Conservation (phyloP, 352 stramenopile genomes). For the Thalassiosira pacifica region DNA sequence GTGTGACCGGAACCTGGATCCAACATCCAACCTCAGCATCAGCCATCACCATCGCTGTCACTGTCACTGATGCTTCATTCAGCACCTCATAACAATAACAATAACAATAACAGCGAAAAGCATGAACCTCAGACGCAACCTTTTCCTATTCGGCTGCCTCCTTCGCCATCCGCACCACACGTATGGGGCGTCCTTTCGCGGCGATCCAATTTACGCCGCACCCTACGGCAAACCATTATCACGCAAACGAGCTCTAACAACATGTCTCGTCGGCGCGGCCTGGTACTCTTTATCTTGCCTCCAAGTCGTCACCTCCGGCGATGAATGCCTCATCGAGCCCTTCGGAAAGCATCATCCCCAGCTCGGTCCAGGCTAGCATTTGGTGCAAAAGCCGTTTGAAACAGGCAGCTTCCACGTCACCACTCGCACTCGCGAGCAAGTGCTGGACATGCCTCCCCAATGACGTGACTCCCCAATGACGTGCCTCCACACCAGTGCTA, state of each 20-base stretch:
- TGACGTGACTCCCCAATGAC: constrained; percentile 9
- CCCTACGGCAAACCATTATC: background rate
- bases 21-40: too few species aligned
- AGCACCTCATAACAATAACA: too few species aligned
- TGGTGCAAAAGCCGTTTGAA: constrained; percentile 48
- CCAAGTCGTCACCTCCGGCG: constrained; percentile 43
- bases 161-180: too few species aligned
- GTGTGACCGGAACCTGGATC: too few species aligned
- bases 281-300: constrained; percentile 37
- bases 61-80: too few species aligned
- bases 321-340: constrained; percentile 52
- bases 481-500: constrained; percentile 64
- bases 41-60: too few species aligned
- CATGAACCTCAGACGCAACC: too few species aligned
- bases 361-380: constrained; percentile 52
- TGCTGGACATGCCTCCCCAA: constrained; percentile 27
- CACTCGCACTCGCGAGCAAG: constrained; percentile 59
- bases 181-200: background rate
- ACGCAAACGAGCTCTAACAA: background rate
- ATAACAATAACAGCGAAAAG: too few species aligned
- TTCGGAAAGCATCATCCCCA: constrained; percentile 53
- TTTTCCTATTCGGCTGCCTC: too few species aligned
- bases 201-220: background rate
- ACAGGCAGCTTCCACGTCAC: constrained; percentile 34
- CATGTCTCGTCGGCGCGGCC: constrained; percentile 2